A percentile compares a stretch with the other conserved stretches of the same genome.
Conservation (phyloP, 257 asterid genomes). For the Osmanthus fragrans region DNA sequence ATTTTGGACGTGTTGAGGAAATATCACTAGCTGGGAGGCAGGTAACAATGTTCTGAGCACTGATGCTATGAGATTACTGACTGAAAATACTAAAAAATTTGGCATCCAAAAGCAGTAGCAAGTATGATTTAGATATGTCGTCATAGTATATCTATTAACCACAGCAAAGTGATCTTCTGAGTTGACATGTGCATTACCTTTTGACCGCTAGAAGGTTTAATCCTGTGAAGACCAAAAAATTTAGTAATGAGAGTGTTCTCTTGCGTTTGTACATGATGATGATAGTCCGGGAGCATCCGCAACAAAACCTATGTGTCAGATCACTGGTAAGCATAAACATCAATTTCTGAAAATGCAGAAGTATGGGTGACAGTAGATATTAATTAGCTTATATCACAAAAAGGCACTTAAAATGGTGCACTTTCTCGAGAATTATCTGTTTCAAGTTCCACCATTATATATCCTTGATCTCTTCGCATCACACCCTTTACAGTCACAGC, state of each 20-base stretch:
- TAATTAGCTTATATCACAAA: conserved; percentile 1
- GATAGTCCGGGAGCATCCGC: conserved; percentile 93
- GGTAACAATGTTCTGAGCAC: not conserved
- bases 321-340: conserved; percentile 20
- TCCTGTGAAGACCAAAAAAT: conserved; percentile 98
- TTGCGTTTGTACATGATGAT: conserved; percentile 64
- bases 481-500: not conserved
- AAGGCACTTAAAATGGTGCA: not conserved
- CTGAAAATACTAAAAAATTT: not conserved
- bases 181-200: conserved; percentile 53
- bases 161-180: not conserved
- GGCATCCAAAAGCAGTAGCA: not conserved
- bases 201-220: conserved; percentile 90
- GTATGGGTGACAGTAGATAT: not conserved
- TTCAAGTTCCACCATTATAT: not conserved
- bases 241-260: conserved; percentile 93
- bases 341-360: not conserved
- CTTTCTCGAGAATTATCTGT: not conserved
- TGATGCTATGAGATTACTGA: not conserved
- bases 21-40: not conserved
- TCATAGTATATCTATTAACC: not conserved
- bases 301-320: conserved; percentile 66
- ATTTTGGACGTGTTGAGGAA: not conserved
- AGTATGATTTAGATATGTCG: not conserved
- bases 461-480: not conserved